phyloP scores from a whole-genome alignment of 192 early-diverging fungal genomes.

The Ambispora gerdemannii region DNA sequence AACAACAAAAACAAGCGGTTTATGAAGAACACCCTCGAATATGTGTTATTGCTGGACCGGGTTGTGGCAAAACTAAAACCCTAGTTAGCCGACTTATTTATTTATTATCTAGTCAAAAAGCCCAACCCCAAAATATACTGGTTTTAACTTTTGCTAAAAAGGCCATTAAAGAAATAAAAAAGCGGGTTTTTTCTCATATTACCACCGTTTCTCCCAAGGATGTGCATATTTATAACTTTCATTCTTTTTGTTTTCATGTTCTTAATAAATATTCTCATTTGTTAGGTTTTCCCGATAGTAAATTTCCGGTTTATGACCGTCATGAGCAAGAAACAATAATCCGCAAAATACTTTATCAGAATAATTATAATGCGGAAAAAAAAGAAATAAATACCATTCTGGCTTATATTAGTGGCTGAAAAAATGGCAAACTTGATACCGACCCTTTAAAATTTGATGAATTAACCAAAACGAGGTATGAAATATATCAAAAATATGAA shows the following conservation, averaged over 20 bases:
- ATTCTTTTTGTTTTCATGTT: constrained; percentile 11
- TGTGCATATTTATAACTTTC: constrained; percentile 17
- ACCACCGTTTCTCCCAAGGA: constrained; percentile 1
- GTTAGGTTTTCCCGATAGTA: constrained; percentile 4
- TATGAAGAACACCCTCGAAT: constrained; percentile 14
- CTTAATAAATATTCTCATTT: constrained; percentile 9
- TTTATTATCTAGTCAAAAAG: background rate
- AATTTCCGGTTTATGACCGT: constrained; percentile 15
- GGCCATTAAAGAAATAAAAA: no score
- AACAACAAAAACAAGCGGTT: constrained; percentile 19
- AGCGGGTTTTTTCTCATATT: constrained; percentile 11
- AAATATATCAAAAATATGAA: constrained; percentile 4
- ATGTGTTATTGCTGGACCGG: constrained; percentile 17
- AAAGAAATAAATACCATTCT: constrained; percentile 16
- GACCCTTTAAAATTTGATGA: background rate
- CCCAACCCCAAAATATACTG: background rate
- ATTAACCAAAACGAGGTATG: constrained; percentile 11
- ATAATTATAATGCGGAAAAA: constrained; percentile 1
- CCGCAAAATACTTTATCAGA: constrained; percentile 1
- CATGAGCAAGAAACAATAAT: background rate
- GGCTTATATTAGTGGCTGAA: constrained; percentile 11
- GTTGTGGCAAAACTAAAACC: constrained; percentile 18
- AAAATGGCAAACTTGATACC: constrained; percentile 4
- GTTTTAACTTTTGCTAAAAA: constrained; percentile 22
- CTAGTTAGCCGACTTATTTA: background rate